Conservation (phyloP, 352 stramenopile species). For the Globisporangium polare region DNA sequence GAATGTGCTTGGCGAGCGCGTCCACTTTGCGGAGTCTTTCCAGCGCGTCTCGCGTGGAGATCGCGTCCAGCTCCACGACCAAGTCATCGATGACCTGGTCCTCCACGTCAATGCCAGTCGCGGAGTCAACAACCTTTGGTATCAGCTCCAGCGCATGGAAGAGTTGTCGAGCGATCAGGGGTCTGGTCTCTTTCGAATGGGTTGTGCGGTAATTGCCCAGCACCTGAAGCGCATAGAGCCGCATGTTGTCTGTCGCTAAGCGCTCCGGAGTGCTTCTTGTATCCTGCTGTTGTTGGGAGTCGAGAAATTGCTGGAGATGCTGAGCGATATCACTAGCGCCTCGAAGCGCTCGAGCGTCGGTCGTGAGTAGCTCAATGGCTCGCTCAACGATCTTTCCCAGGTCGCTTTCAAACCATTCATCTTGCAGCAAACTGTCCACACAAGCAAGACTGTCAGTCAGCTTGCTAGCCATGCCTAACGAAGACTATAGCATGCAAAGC, state of each 20-base stretch:
- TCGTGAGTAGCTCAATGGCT: constrained; percentile 14
- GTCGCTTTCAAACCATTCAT: constrained; percentile 23
- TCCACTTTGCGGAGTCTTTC: constrained; percentile 10
- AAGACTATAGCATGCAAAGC: neutral
- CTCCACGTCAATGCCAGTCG: neutral
- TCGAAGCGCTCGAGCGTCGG: constrained; percentile 17
- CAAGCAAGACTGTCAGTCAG: neutral
- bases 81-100: constrained; percentile 10
- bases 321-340: constrained; percentile 15
- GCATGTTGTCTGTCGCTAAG: neutral
- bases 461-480: neutral
- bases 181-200: constrained; percentile 1
- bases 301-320: constrained; percentile 11
- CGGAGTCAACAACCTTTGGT: neutral
- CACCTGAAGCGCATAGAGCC: constrained; percentile 8
- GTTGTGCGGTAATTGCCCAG: neutral
- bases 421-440: constrained; percentile 17
- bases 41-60: constrained; percentile 19
- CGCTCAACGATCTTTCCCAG: constrained; percentile 12
- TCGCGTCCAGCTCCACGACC: constrained; percentile 1
- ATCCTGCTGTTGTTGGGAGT: neutral
- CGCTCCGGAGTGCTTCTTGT: neutral
- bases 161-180: constrained; percentile 1
- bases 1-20: constrained; percentile 15
- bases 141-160: constrained; percentile 8